These are phyloP conservation scores for Ganoderma leucocontextum DNA, from an alignment of 1,284 basidiomycete species.

Conservation along the genomic window DNA sequence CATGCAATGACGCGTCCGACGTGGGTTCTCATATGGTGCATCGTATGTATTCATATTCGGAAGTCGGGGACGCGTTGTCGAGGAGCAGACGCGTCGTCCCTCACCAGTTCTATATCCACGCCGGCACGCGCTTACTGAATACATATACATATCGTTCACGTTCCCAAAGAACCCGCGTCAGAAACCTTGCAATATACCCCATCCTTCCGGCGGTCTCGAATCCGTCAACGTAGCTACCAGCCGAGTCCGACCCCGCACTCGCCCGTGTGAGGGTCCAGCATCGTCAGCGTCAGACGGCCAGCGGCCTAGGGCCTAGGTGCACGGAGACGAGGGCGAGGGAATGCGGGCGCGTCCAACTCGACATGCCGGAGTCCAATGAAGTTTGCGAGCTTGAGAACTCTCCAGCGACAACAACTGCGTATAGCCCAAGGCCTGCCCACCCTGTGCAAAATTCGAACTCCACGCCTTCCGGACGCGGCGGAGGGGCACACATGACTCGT, in stretches of 20 bases:
- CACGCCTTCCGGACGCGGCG: constrained; percentile 17
- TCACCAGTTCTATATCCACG: neutral
- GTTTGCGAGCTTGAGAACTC: neutral
- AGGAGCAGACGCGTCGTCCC: neutral
- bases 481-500: constrained; percentile 27
- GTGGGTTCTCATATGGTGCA: neutral
- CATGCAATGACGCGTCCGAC: neutral
- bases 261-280: constrained; percentile 1
- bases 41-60: neutral
- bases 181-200: constrained; percentile 5
- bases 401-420: neutral
- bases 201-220: neutral
- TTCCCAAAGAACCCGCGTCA: neutral
- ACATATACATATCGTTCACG: neutral
- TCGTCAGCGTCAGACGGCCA: too few relatives aligned
- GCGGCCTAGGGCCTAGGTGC: neutral
- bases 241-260: neutral
- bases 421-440: neutral
- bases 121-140: neutral
- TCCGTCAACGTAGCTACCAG: neutral
- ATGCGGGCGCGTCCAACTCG: neutral
- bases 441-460: neutral
- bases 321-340: constrained; percentile 1
- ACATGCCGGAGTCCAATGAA: neutral
- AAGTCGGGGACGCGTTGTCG: neutral